Conservation (phyloP, 2,329 filamentous ascomycete species). For the Epichloe gansuensis region DNA sequence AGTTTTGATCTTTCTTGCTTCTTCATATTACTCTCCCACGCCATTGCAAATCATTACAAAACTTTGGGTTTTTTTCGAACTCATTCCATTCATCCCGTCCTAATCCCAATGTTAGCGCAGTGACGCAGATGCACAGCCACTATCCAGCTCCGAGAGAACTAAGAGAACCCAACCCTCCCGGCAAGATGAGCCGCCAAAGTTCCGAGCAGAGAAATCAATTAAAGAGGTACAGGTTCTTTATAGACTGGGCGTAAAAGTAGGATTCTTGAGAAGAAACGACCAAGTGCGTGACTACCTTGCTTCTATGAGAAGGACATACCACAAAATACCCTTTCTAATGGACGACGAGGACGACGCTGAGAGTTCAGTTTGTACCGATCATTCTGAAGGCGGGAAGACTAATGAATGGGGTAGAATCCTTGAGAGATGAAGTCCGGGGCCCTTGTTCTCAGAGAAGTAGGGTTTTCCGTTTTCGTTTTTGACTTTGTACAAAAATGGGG, state of each 20-base stretch:
- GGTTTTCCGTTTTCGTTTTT: too few species aligned
- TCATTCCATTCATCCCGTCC: not conserved
- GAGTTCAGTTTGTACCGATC: not conserved
- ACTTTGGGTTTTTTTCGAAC: not conserved
- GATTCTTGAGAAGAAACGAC: constrained; percentile 1
- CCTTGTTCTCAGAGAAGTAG: too few species aligned
- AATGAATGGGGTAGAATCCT: too few species aligned
- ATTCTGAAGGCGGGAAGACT: not conserved
- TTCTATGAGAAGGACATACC: constrained; percentile 1
- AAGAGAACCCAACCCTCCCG: too few species aligned
- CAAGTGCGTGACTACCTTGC: constrained; percentile 1
- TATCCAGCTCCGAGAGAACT: not conserved
- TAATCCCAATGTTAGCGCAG: not conserved
- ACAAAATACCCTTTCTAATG: not conserved
- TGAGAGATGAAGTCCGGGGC: too few species aligned
- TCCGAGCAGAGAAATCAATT: not conserved
- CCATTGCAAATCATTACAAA: not conserved
- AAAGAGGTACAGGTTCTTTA: constrained; percentile 3
- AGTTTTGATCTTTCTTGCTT: not conserved
- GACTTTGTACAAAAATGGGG: too few species aligned
- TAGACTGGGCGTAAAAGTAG: constrained; percentile 2
- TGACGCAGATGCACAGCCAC: not conserved
- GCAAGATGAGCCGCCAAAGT: not conserved
- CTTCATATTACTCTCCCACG: not conserved
- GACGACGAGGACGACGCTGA: not conserved